Percentiles rank a stretch among this genome's conserved stretches.
Evolutionary conservation across 805 yeast genomes (phyloP).

Genomic region (Gaillardinia entomophila): DNA sequence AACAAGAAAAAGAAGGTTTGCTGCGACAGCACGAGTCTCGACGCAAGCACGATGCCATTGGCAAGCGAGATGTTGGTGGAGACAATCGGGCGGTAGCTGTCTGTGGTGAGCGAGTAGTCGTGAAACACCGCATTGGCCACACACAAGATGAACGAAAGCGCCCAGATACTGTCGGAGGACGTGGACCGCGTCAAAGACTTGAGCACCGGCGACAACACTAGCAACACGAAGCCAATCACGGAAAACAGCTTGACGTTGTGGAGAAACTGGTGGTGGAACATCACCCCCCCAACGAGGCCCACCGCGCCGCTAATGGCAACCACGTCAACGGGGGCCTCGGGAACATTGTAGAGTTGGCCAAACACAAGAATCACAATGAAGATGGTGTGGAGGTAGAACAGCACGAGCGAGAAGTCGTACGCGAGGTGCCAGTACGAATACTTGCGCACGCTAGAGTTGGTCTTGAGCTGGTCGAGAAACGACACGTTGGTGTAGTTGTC

Average conservation of each 20-base stretch:
- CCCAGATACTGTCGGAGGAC: slow-evolving; percentile 94
- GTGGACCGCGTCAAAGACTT: slow-evolving; percentile 85
- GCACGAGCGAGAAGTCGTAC: slow-evolving; percentile 65
- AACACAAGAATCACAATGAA: slow-evolving; percentile 66
- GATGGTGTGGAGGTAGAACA: slow-evolving; percentile 60
- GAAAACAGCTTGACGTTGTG: slow-evolving; percentile 52
- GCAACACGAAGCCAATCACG: slow-evolving; percentile 61
- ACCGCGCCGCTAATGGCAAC: slow-evolving; percentile 20
- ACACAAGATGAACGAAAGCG: slow-evolving; percentile 75
- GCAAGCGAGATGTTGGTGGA: slow-evolving; percentile 81
- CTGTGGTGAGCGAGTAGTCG: slow-evolving; percentile 57
- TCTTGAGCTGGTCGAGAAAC: slow-evolving; percentile 71
- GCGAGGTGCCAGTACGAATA: slow-evolving; percentile 61
- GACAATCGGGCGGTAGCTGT: slow-evolving; percentile 44
- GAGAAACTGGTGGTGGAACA: slow-evolving; percentile 1
- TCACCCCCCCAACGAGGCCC: slow-evolving; percentile 28
- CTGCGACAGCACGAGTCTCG: slow-evolving; percentile 69
- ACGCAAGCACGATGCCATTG: slow-evolving; percentile 84
- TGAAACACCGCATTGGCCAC: slow-evolving; percentile 61
- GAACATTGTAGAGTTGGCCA: slow-evolving; percentile 45
- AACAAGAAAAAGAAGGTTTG: slow-evolving; percentile 81
- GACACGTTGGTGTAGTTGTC: slow-evolving; percentile 85
- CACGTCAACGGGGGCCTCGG: slow-evolving; percentile 48
- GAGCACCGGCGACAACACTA: slow-evolving; percentile 83
- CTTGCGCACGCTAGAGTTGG: slow-evolving; percentile 68